Base-by-base conservation (phyloP, 2,329 filamentous ascomycete genomes). In the Ascocoryne sarcoides region DNA sequence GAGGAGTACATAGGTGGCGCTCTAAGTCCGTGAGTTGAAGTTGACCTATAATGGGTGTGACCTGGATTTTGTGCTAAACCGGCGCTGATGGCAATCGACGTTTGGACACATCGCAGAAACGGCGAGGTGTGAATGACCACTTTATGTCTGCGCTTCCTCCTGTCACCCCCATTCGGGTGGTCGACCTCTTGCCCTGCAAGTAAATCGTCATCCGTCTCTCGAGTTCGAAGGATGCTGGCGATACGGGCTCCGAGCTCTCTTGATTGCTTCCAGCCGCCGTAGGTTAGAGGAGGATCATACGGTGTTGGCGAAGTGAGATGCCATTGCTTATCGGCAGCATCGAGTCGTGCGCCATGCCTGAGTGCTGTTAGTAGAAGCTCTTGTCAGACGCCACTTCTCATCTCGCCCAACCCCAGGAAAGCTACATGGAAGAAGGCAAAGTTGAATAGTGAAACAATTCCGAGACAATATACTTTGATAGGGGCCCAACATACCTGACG, bases 251-350 rank as follows among this genome's bases (percentile, higher is more conserved):
- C 92, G 17, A 95, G 75, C 4, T 81, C 77, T 53, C 84, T 80
- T 39, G 84, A 82, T 62, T 96, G 92, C 10, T 82, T 76, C 84
- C 92, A 95, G 49, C 92, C 92, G 52, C 86, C 85, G 59, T 95
- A 96, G 2, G 89, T 95, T 43, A 98, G 71, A 36, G 92, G 92
- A 50, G 92, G 86, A 51, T 98, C 90, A 68, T 96, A 98, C 2
- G 92, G 92, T 4, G 87, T 89, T 1, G 89, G 84, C 4, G 92
- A 95, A 20, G 84, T 84, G 40, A 95, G 73, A 62, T 95, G 87
- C 92, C 92, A 98, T 62, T 86, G 79, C 60, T 89, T 88, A 70
- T 98, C 89, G 47, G 89, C 88, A 41, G 87, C 87, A 62, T 98
- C 92, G 43, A 98, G 81, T 52, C 92, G 83, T 54, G 89, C 85